phyloP scores from a whole-genome alignment of 352 stramenopile genomes.

The Albugo candida region DNA sequence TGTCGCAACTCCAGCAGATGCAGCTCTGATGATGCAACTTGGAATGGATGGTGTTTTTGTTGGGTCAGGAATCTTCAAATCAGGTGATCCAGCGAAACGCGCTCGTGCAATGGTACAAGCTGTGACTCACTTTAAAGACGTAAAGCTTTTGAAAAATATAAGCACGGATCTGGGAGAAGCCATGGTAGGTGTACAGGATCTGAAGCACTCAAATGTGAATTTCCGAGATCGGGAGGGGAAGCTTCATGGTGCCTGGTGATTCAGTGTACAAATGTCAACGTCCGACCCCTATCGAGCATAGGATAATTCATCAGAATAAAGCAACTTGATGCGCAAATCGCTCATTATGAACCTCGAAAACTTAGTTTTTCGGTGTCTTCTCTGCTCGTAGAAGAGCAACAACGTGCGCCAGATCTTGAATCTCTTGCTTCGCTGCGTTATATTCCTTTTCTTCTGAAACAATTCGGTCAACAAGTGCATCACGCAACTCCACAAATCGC shows the following conservation, averaged over 20 bases:
- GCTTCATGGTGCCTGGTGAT: slow-evolving; percentile 42
- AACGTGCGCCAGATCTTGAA: no score
- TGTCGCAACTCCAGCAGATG: slow-evolving; percentile 94
- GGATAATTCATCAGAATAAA: no score
- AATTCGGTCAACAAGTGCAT: no score
- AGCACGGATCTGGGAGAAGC: slow-evolving; percentile 88
- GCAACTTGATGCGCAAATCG: no score
- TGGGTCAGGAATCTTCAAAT: slow-evolving; percentile 97
- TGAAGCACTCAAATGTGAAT: slow-evolving; percentile 90
- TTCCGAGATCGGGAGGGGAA: slow-evolving; percentile 94
- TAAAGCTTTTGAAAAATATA: slow-evolving; percentile 94
- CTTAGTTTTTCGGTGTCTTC: no score
- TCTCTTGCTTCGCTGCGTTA: no score
- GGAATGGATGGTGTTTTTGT: slow-evolving; percentile 98
- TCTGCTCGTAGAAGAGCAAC: no score
- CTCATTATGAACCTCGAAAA: no score
- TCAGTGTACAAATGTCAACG: no score
- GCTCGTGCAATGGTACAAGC: slow-evolving; percentile 93
- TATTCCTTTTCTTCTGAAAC: no score
- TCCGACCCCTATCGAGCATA: no score
- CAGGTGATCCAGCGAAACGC: slow-evolving; percentile 83
- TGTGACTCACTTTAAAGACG: slow-evolving; percentile 93
- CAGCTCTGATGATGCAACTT: slow-evolving; percentile 98
- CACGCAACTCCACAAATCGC: no score
- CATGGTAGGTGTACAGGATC: slow-evolving; percentile 96